Evolutionary conservation across 192 early-diverging fungal species (phyloP).

Genomic region (Ambispora gerdemannii): DNA sequence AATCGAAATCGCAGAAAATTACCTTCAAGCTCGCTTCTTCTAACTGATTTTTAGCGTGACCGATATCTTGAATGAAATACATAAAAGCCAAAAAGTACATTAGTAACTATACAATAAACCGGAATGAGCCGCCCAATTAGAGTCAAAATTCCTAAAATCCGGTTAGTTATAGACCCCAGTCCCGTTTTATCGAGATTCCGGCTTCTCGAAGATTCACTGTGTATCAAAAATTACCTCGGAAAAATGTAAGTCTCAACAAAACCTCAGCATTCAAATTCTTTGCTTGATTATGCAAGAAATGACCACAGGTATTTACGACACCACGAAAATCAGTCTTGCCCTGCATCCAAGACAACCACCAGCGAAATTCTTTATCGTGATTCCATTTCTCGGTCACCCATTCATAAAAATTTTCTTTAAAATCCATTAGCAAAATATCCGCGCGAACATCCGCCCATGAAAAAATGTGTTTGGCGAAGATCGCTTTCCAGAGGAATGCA

Average conservation of each 20-base stretch:
- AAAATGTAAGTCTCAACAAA: no score
- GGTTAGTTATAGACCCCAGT: no score
- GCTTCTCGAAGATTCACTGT: no score
- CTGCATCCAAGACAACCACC: conserved; percentile 15
- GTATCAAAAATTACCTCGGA: no score
- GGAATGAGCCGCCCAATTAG: no score
- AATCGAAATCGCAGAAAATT: neutral
- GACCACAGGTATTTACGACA: conserved; percentile 3
- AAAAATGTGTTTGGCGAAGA: conserved; percentile 13
- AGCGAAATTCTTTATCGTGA: neutral
- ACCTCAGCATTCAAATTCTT: no score
- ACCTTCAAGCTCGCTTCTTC: neutral
- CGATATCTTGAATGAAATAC: neutral
- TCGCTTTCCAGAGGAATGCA: conserved; percentile 5
- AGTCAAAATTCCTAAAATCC: no score
- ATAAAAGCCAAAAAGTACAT: no score
- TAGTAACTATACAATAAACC: no score
- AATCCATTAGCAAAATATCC: neutral
- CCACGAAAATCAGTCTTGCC: conserved; percentile 2
- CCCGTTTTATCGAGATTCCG: no score
- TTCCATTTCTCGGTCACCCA: neutral
- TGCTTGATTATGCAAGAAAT: conserved; percentile 16
- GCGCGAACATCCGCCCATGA: neutral
- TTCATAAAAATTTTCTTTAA: conserved; percentile 9
- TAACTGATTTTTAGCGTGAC: neutral